Percentiles rank a stretch among this genome's conserved stretches.
These are phyloP conservation scores for Graphium sp. DNA, from an alignment of 2,329 filamentous ascomycete species.

Conservation along the genomic window DNA sequence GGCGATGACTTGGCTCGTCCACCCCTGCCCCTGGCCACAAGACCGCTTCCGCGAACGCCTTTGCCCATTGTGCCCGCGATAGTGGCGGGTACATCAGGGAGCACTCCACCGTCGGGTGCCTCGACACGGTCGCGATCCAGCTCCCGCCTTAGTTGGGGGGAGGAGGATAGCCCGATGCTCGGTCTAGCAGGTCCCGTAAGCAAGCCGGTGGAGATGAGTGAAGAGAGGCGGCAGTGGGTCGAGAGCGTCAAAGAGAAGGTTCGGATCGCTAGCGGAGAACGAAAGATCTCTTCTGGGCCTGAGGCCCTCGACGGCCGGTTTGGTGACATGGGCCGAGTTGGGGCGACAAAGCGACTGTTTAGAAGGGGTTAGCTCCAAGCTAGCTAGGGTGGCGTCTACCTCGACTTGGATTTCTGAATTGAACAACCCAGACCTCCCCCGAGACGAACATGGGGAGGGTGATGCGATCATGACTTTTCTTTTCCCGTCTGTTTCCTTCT, in stretches of 20 bases:
- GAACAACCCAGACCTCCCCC: not conserved
- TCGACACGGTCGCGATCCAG: constrained; percentile 31
- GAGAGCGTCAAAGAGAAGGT: constrained; percentile 72
- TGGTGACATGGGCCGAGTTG: constrained; percentile 45
- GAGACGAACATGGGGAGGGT: not conserved
- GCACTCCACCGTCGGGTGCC: constrained; percentile 24
- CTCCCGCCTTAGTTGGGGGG: constrained; percentile 37
- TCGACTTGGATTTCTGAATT: not conserved
- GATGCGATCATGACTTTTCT: not conserved
- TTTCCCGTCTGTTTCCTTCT: constrained; percentile 1
- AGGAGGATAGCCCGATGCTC: constrained; percentile 40
- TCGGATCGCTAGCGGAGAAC: constrained; percentile 48
- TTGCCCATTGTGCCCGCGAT: constrained; percentile 9
- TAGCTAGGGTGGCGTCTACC: not conserved
- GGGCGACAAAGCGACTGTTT: constrained; percentile 55
- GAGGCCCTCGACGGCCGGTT: constrained; percentile 22
- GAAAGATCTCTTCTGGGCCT: constrained; percentile 12
- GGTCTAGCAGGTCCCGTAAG: constrained; percentile 56
- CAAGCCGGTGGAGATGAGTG: constrained; percentile 48
- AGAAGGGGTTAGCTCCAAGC: constrained; percentile 18
- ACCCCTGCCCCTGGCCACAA: constrained; percentile 7
- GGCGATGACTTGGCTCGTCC: constrained; percentile 8
- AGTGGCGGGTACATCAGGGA: constrained; percentile 13
- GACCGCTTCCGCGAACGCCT: constrained; percentile 24
- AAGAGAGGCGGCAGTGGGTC: constrained; percentile 64